Evolutionary conservation across 164 flowering plant genomes (phyloP).

Genomic region (Stephania yunnanensis): DNA sequence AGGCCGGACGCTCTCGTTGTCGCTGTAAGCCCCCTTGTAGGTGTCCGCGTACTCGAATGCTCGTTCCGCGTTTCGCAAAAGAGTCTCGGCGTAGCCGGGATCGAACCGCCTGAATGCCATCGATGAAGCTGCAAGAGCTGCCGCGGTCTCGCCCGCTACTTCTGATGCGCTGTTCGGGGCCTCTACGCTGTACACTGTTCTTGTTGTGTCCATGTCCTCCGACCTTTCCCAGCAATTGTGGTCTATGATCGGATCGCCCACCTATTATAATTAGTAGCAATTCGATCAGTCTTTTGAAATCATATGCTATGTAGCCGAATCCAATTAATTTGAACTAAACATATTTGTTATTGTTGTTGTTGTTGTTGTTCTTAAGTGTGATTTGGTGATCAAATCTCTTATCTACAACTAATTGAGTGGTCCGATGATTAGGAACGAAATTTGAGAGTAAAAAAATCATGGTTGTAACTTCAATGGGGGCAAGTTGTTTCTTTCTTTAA

Average conservation of each 20-base stretch:
- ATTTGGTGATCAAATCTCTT: too few species aligned
- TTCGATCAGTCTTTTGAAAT: neutral
- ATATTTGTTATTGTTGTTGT: too few species aligned
- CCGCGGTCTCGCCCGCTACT: conserved; percentile 91
- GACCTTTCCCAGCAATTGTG: conserved; percentile 98
- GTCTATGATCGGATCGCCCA: conserved; percentile 77
- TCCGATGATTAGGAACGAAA: too few species aligned
- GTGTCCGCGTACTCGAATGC: conserved; percentile 71
- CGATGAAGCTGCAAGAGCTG: conserved; percentile 89
- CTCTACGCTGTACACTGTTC: conserved; percentile 76
- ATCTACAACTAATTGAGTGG: too few species aligned
- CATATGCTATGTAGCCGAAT: too few species aligned
- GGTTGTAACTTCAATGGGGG: too few species aligned
- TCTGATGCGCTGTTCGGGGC: conserved; percentile 83
- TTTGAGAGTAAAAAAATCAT: too few species aligned
- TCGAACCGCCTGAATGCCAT: conserved; percentile 71
- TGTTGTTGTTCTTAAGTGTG: too few species aligned
- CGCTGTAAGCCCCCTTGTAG: conserved; percentile 90
- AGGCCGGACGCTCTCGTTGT: conserved; percentile 51
- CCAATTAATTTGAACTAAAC: too few species aligned
- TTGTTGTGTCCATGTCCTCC: conserved; percentile 90
- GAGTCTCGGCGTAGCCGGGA: conserved; percentile 65
- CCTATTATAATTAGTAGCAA: conserved; percentile 30
- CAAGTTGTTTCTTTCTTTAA: too few species aligned
- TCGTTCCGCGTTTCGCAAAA: conserved; percentile 46